Evolutionary conservation across 305 asterid species (phyloP).

Genomic region (Ilex paraguariensis): DNA sequence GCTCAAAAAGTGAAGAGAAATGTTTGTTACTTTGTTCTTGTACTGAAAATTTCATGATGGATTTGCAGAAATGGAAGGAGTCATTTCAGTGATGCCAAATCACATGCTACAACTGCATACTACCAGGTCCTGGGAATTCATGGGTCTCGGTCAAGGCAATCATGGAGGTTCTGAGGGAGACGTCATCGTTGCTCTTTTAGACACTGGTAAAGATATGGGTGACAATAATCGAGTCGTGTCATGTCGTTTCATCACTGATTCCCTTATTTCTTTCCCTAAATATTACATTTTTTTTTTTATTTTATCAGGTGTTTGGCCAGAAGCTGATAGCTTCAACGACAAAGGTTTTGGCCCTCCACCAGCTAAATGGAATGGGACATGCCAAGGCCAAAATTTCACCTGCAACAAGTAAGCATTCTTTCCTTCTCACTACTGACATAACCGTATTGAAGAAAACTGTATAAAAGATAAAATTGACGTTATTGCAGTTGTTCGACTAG

Average conservation of each 20-base stretch:
- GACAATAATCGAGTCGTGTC: too few species aligned
- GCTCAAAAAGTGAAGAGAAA: neutral
- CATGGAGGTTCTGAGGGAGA: constrained; percentile 32
- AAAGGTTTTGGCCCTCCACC: neutral
- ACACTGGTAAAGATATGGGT: constrained; percentile 16
- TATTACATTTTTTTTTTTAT: too few species aligned
- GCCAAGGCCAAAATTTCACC: constrained; percentile 3
- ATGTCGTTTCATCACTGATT: too few species aligned
- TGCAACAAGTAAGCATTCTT: neutral
- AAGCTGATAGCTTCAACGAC: constrained; percentile 3
- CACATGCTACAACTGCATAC: constrained; percentile 34
- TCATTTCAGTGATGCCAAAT: constrained; percentile 46
- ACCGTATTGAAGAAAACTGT: too few species aligned
- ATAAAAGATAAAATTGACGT: too few species aligned
- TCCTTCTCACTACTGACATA: neutral
- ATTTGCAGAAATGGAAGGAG: constrained; percentile 53
- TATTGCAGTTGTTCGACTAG: too few species aligned
- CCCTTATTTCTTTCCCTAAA: too few species aligned
- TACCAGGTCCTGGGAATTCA: constrained; percentile 64
- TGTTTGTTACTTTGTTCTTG: neutral
- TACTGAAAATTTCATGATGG: neutral
- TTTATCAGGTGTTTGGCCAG: neutral
- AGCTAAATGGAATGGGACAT: neutral
- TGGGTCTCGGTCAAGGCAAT: constrained; percentile 24
- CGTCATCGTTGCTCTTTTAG: constrained; percentile 43